A percentile compares a stretch with the other conserved stretches of the same genome.
phyloP scores from a whole-genome alignment of 768 basidiomycete genomes.

The Trametes elegans region DNA sequence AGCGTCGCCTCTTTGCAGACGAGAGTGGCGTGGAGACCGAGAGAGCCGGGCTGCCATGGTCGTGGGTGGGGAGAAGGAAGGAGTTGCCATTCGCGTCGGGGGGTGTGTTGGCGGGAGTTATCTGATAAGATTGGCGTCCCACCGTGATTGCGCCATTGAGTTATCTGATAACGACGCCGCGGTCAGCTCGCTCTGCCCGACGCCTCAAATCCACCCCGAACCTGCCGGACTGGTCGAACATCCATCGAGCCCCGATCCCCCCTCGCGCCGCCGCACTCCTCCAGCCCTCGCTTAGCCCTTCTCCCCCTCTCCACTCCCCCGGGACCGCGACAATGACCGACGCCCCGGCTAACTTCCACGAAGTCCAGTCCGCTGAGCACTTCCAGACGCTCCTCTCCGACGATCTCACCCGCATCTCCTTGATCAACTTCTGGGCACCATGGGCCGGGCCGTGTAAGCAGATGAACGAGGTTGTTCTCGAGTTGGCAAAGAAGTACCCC shows the following conservation, averaged over 20 bases:
- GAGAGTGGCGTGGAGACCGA: too few relatives aligned
- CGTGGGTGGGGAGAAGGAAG: too few relatives aligned
- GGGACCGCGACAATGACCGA: conserved; percentile 24
- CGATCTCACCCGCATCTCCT: conserved; percentile 79
- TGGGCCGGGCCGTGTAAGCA: conserved; percentile 90
- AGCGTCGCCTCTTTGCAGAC: too few relatives aligned
- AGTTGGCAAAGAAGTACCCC: conserved; percentile 72
- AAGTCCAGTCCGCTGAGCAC: conserved; percentile 60
- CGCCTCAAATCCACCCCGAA: conserved; percentile 9
- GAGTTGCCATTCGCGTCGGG: too few relatives aligned
- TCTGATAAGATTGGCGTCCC: conserved; percentile 14
- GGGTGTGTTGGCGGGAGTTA: not conserved
- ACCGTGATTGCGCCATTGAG: conserved; percentile 16
- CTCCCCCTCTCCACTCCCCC: not conserved
- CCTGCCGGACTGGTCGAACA: not conserved
- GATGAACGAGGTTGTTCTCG: conserved; percentile 79
- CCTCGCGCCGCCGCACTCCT: not conserved
- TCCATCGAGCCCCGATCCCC: not conserved
- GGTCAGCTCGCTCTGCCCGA: not conserved
- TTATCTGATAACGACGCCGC: conserved; percentile 14
- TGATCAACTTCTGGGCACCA: conserved; percentile 92
- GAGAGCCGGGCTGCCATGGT: too few relatives aligned
- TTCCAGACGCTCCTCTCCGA: conserved; percentile 72
- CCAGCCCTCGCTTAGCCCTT: not conserved
- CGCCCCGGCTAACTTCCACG: conserved; percentile 38